Base-by-base conservation (phyloP, 2,329 filamentous ascomycete species). In the Fusarium torreyae region DNA sequence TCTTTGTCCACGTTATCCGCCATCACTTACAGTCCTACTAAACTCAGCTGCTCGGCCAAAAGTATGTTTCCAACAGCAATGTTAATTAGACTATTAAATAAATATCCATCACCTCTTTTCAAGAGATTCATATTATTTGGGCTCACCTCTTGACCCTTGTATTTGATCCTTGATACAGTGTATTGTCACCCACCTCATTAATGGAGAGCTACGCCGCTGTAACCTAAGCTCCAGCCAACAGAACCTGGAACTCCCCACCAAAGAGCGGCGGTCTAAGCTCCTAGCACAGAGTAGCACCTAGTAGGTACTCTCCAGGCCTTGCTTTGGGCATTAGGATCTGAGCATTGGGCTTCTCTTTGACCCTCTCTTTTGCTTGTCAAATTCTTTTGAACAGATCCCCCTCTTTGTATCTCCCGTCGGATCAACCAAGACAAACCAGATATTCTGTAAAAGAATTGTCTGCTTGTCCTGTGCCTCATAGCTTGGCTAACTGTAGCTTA, bases 261-360 rank as follows among this genome's bases (percentile, higher is more conserved):
- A 31, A 49, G 51, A 59, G 39, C 33, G 52, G 58, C 60, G 64
- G 68, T 63, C 68, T 69, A 58, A 62, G 67, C 67, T 70, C 50
- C 55, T 53, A 31, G 28, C 26, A 28, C 10, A 28, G 18, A 20
- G 39, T 42, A 42, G 39, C 40, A 42, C 36, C 5, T 31, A 31
- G 50, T 26, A 43, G 33, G 34, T 58, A 66, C 49, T 44, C 44
- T 65, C 36, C 36, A 50, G 38, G 49, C 57, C 15, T 17, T 15
- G 34, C 14, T 42, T 70, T 65, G 59, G 67, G 67, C 68, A 56
- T 64, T 59, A 43, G 58, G 54, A 46, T 49, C 45, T 42, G 36
- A 52, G 42, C 50, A 62, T 70, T 63, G 52, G 68, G 68, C 59
- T 57, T 63, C 52, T 65, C 45, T 46, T 55, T 59, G 53, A 50